Evolutionary conservation across 2,329 filamentous ascomycete species (phyloP), one percentile per base, ranked within the genome.

Genomic region (Paecilomyces fulvus): DNA sequence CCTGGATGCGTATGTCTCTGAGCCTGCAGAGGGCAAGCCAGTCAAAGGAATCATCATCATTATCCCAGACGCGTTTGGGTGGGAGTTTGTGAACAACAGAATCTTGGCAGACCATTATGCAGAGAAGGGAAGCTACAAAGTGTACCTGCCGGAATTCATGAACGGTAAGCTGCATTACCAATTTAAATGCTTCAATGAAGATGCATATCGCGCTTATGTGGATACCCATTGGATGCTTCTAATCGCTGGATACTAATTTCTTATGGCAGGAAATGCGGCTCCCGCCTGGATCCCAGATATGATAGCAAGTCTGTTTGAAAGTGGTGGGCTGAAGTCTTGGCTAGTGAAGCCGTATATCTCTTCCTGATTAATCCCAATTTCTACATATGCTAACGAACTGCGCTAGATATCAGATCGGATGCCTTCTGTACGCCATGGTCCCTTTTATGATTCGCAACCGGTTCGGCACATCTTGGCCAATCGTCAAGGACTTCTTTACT

Each of bases 111-210:
- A 84, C 61, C 67, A 69, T 48, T 82, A 81, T 61, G 80, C 80
- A n/a, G 71, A 73, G 57, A 78, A 77, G 62, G 76, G 76, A 3
- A 69, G 70, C 12, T 82, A 76, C 62, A 70, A 67, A 8, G 80
- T 84, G 33, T 80, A 80, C 58, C 60, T 80, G n/a, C 82, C 81
- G 0, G 81, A 84, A 55, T 82, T 84, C 54, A 83, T 83, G 75
- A 68, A 74, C 58, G 78, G 77, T 75, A 59, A 46, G 57, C 6
- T n/a, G 62, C 4, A 20, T 14, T 30, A 37, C 20, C 52, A 12
- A 49, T 28, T 30, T n/a, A 9, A 17, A 3, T 17, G 43, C 20
- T 6, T 5, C 3, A 30, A 49, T 8, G 8, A 48, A 30, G 5
- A 43, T 20, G 12, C 17, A 49, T 31, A 52, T 30, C 10, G 14